A percentile compares a stretch with the other conserved stretches of the same genome.
These are phyloP conservation scores for Auriculariales sp. DNA, from an alignment of 768 basidiomycete genomes.

Conservation along the genomic window DNA sequence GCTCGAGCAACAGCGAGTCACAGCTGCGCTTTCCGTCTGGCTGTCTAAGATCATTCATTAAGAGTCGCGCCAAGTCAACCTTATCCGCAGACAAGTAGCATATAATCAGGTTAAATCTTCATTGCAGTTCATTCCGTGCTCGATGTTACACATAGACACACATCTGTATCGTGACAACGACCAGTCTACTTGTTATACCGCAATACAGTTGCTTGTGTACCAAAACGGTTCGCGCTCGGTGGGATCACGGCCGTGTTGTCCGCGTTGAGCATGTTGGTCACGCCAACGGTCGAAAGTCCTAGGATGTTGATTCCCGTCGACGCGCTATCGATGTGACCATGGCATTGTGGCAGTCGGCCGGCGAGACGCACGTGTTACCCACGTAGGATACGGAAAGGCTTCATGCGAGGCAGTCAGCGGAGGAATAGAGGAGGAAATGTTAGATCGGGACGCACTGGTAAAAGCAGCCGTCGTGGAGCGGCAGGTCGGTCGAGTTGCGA, in stretches of 20 bases:
- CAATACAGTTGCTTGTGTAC: not conserved
- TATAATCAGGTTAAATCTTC: too few relatives aligned
- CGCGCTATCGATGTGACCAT: constrained; percentile 32
- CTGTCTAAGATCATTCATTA: too few relatives aligned
- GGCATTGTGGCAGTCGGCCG: constrained; percentile 39
- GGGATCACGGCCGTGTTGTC: constrained; percentile 28
- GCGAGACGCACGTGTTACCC: constrained; percentile 29
- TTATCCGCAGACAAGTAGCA: too few relatives aligned
- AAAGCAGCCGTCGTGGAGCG: constrained; percentile 52
- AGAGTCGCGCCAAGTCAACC: too few relatives aligned
- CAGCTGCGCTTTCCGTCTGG: too few relatives aligned
- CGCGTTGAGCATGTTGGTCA: constrained; percentile 37
- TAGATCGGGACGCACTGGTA: constrained; percentile 59
- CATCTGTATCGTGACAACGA: too few relatives aligned
- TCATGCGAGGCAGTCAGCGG: not conserved
- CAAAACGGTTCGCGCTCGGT: not conserved
- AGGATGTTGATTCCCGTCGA: constrained; percentile 35
- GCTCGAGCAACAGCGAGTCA: too few relatives aligned
- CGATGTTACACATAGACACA: too few relatives aligned
- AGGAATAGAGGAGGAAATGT: constrained; percentile 6
- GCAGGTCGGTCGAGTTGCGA: constrained; percentile 34
- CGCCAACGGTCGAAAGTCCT: constrained; percentile 45
- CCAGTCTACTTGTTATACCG: too few relatives aligned
- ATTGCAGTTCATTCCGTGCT: too few relatives aligned
- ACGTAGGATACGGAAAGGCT: constrained; percentile 32